Base-by-base conservation (phyloP, 2,329 filamentous ascomycete species). In the Epichloe amarillans region DNA sequence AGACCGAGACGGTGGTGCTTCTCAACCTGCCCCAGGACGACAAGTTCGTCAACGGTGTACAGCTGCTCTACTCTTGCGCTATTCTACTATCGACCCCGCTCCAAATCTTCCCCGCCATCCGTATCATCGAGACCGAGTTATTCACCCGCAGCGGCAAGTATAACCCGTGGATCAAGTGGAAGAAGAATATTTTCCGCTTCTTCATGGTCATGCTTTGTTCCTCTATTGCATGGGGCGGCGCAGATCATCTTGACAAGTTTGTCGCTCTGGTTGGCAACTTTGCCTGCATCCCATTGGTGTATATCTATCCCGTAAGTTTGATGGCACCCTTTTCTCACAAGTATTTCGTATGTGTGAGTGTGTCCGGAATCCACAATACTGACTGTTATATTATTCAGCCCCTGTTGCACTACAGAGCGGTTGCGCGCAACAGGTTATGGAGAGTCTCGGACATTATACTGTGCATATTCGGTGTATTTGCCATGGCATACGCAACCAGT, bases 111-210 rank as follows among this genome's bases (percentile, higher is more conserved):
- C 93, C 93, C 0, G 93, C 93, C 42, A 97, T 98, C 61, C 86
- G 91, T 63, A 98, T 98, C 62, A 88, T 88, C 36, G 90, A 95
- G 69, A 95, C 95, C 60, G 88, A 89, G 57, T 75, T 97, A 6
- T 98, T 97, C 67, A 95, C 87, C 23, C 79, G 86, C 63, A 95
- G 89, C 55, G 90, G 93, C 59, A 98, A 98, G 69, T 95, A 96
- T 71, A 96, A 97, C 64, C 90, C 89, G 0, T 93, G 88, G 64
- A 95, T 98, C 74, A 98, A 98, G 73, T 98, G 93, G 93, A 87
- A 97, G 76, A 98, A 98, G 81, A 98, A 98, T 60, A 73, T 85
- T 36, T 98, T 95, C 73, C 84, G 93, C 50, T 98, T 97, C 74
- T 83, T 91, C 63, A 81, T 96, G 55, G 93, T 97, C 47, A 79